A percentile compares a stretch with the other conserved stretches of the same genome.
Conservation (phyloP, 371 early-diverging fungal genomes). For the Lichtheimia corymbifera region DNA sequence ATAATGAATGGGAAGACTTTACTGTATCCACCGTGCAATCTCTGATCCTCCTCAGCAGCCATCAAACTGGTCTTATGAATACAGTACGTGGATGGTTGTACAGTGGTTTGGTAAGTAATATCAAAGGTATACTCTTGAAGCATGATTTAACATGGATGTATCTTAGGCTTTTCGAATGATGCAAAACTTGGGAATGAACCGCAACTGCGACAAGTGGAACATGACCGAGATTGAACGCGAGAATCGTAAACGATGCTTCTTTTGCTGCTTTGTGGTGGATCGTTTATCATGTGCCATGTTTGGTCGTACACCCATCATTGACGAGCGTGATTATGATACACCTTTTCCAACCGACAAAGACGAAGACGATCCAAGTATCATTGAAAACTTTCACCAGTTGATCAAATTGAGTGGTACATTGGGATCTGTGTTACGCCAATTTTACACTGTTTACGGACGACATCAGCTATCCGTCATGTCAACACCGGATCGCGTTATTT, state of each 20-base stretch:
- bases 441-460: slow-evolving; percentile 46
- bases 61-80: slow-evolving; percentile 50
- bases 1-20: slow-evolving; percentile 45
- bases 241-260: slow-evolving; percentile 60
- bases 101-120: slow-evolving; percentile 44
- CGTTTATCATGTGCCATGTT: slow-evolving; percentile 54
- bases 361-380: slow-evolving; percentile 40
- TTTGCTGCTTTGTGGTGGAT: slow-evolving; percentile 65
- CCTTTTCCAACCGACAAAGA: slow-evolving; percentile 46
- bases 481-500: slow-evolving; percentile 39
- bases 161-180: slow-evolving; percentile 61
- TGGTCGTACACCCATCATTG: slow-evolving; percentile 50
- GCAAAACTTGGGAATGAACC: slow-evolving; percentile 61
- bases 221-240: slow-evolving; percentile 52
- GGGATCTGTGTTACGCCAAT: slow-evolving; percentile 42
- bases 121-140: background rate
- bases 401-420: slow-evolving; percentile 47
- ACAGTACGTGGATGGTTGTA: slow-evolving; percentile 50
- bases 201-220: slow-evolving; percentile 56
- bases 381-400: slow-evolving; percentile 42
- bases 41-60: slow-evolving; percentile 44
- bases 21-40: slow-evolving; percentile 45
- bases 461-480: slow-evolving; percentile 34
- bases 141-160: background rate
- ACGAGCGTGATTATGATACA: slow-evolving; percentile 52